phyloP scores from a whole-genome alignment of 2,329 filamentous ascomycete genomes.

The Exophiala phaeomuriformis region DNA sequence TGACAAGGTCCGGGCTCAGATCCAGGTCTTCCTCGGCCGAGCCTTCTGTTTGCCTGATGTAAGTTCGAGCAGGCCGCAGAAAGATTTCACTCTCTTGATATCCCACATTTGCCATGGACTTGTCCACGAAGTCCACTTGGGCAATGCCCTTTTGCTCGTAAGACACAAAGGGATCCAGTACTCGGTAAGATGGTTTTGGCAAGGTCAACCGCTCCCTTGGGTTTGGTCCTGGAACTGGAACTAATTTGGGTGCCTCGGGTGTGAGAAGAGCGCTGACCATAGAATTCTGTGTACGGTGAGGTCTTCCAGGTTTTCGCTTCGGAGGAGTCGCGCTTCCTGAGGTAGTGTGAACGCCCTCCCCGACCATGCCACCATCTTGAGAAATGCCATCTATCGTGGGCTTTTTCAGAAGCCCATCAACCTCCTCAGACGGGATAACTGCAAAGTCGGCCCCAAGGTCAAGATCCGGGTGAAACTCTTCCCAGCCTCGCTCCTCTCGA shows the following conservation, averaged over 20 bases:
- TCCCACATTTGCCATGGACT: slow-evolving; percentile 89
- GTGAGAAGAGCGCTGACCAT: slow-evolving; percentile 55
- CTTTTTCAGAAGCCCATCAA: slow-evolving; percentile 62
- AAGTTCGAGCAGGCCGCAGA: slow-evolving; percentile 63
- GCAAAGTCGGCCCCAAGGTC: slow-evolving; percentile 78
- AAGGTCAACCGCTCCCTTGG: slow-evolving; percentile 44
- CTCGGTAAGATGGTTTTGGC: slow-evolving; percentile 42
- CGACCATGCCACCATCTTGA: slow-evolving; percentile 22
- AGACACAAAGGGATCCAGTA: slow-evolving; percentile 42
- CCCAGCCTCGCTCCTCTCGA: slow-evolving; percentile 91
- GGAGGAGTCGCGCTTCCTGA: slow-evolving; percentile 67
- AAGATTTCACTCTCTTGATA: slow-evolving; percentile 94
- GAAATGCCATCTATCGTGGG: slow-evolving; percentile 14
- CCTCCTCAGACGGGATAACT: slow-evolving; percentile 72
- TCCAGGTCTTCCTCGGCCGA: slow-evolving; percentile 59
- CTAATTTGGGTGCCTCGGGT: slow-evolving; percentile 48
- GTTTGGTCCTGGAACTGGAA: slow-evolving; percentile 44
- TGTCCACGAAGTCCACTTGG: slow-evolving; percentile 86
- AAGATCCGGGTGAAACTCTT: slow-evolving; percentile 92
- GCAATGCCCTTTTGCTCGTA: slow-evolving; percentile 75
- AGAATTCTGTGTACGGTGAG: slow-evolving; percentile 55
- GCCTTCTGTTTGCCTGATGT: slow-evolving; percentile 58
- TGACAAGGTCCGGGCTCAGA: slow-evolving; percentile 46
- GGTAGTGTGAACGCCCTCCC: slow-evolving; percentile 70
- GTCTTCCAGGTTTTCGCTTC: slow-evolving; percentile 57